Evolutionary conservation across 139 green algal species (phyloP), one percentile per base, ranked within the genome.

Genomic region (Coelastrella sp.): DNA sequence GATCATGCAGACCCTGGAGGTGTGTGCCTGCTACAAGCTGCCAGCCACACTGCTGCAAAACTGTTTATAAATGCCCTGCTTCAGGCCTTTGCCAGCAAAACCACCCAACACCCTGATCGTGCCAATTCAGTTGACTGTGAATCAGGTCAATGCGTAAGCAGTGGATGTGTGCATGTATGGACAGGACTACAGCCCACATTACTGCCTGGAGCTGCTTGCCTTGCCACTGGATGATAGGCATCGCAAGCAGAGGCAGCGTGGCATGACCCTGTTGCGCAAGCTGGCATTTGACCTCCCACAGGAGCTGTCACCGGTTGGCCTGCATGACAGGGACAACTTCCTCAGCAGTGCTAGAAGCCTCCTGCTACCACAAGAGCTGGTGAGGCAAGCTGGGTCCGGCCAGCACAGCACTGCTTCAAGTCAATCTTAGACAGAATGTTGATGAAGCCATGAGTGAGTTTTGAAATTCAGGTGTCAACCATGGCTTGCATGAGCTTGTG

Each of bases 1-100:
- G 84, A 92, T 94, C 78, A 89, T 79, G 9, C 70, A 91, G 22
- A 88, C 89, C 14, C 89, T 94, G 15, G 24, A 92, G 88, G 92
- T 94, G 65, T 19, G 92, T 8, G 7, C 24, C 15, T 49, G 35
- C 35, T 49, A 49, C 35, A 49, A 49, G 35, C 35, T 49, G 35
- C 35, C 35, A 1, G 3, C 35, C 35, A 49, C 35, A 49, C 35
- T 49, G 35, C 3, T 49, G 35, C 35, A 49, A 49, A 3, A 49
- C 35, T 49, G 35, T 49, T 49, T 49, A 49, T 3, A 1, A 49
- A 49, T 49, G 35, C 35, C 35, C 35, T 49, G 35, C 35, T 49
- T 49, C 35, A 49, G 35, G 35, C 35, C 66, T 19, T 20, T 75
- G 66, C 66, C 66, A 19, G 19, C 66, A 75, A 75, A 49, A 49